phyloP scores from a whole-genome alignment of 2,329 filamentous ascomycete genomes.

The Fonsecaea pugnacius region DNA sequence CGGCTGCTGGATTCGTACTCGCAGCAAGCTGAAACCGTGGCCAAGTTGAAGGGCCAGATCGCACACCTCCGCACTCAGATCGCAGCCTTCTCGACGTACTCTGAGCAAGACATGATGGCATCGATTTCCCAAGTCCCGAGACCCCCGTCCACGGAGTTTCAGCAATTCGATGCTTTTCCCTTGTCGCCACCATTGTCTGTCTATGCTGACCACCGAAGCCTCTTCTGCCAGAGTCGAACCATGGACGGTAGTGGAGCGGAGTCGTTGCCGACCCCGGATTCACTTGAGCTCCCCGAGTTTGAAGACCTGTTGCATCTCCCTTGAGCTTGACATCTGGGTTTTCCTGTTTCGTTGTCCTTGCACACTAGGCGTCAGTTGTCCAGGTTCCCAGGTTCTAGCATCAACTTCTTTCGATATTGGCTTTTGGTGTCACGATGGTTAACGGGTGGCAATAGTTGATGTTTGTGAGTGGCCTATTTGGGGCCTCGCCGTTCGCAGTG shows the following conservation, averaged over 20 bases:
- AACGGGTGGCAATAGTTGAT: not conserved
- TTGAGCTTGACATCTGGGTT: not conserved
- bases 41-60: constrained; percentile 4
- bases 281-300: constrained; percentile 3
- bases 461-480: not conserved
- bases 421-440: not conserved
- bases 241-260: not conserved
- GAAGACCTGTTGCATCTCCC: constrained; percentile 14
- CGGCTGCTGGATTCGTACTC: constrained; percentile 16
- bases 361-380: not conserved
- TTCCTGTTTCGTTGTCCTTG: not conserved
- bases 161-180: constrained; percentile 18
- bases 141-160: not conserved
- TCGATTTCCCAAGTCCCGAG: not conserved
- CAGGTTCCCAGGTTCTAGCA: not conserved
- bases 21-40: constrained; percentile 6
- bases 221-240: constrained; percentile 1
- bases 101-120: not conserved
- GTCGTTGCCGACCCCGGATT: not conserved
- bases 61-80: constrained; percentile 14
- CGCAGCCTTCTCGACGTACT: constrained; percentile 1
- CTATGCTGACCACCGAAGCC: not conserved
- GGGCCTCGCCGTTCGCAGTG: not conserved
- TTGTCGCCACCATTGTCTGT: not conserved
- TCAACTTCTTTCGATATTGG: not conserved